Evolutionary conservation across 202 grass and related monocot genomes (phyloP), one percentile per base, ranked within the genome.

Genomic region (Carex sylvatica): DNA sequence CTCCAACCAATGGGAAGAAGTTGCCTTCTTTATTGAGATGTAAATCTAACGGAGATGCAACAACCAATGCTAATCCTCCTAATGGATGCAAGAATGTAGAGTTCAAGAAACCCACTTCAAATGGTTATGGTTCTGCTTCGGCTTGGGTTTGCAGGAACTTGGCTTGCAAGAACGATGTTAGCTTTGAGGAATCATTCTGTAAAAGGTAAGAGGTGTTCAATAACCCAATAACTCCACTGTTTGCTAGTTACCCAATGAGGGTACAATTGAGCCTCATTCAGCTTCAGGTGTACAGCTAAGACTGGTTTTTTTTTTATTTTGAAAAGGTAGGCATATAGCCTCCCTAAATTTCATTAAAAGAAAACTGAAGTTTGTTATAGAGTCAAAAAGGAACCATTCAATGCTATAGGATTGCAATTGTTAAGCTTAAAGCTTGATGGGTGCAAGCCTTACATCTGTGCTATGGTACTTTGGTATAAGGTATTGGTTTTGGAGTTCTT

Each of bases 61-160:
- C 84, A 82, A 78, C 76, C 70, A 92, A 89, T 83, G 65, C 79
- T 84, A 83, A 83, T 56, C 61, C 89, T 81, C 42, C 86, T 79
- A 93, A 90, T 76, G 83, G 80, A 85, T 86, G 73, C 84, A 99
- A 92, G 80, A 93, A 83, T 44, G 31, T 61, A 55, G 91, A 93
- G 69, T 86, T 78, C 81, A 88, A 90, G 84, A 99, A 92, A 83
- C 87, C 89, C 40, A 91, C 88, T 91, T 83, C 84, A 67, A 85
- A 79, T 61, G 72, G 86, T 80, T 87, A 78, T 59, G 15, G 78
- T 80, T 67, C 49, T 35, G 15, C 73, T 84, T 89, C 74, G 51
- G 89, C 89, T 71, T 99, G 96, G 96, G 49, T 96, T 70, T 99
- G 96, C 83, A 95, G 91, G 89, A 99, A 99, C 90, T 93, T 94